phyloP scores from a whole-genome alignment of 352 stramenopile genomes.

The Pythium aphanidermatum region DNA sequence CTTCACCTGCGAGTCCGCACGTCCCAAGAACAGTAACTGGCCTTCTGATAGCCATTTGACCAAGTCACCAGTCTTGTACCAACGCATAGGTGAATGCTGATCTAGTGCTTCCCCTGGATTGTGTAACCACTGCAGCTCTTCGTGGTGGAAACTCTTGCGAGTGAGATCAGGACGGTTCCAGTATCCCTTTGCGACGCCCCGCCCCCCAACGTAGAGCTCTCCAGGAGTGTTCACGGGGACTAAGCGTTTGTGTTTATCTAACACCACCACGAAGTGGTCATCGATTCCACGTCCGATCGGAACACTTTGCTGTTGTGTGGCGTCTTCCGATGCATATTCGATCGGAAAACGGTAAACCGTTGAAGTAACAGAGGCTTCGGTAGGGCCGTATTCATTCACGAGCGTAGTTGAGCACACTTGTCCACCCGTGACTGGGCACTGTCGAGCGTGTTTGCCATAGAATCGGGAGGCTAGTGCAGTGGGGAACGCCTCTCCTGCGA shows the following conservation, averaged over 20 bases:
- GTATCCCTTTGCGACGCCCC: conserved; percentile 61
- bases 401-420: conserved; percentile 21
- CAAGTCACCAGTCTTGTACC: conserved; percentile 69
- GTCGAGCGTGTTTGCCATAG: conserved; percentile 23
- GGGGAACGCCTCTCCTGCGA: conserved; percentile 38
- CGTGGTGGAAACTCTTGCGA: conserved; percentile 18
- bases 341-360: conserved; percentile 32
- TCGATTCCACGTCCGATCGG: conserved; percentile 53
- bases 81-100: conserved; percentile 9
- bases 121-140: conserved; percentile 5
- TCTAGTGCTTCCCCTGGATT: neutral
- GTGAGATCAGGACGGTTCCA: conserved; percentile 44
- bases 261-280: conserved; percentile 35
- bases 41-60: conserved; percentile 48
- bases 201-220: conserved; percentile 65
- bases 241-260: conserved; percentile 38
- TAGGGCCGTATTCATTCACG: conserved; percentile 51
- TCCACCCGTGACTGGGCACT: neutral
- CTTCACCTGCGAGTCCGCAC: conserved; percentile 76
- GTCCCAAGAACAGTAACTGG: conserved; percentile 56
- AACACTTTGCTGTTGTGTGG: conserved; percentile 23
- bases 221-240: conserved; percentile 46
- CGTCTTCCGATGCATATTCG: conserved; percentile 3
- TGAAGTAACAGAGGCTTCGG: conserved; percentile 43
- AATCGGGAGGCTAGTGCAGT: conserved; percentile 41